Base-by-base conservation (phyloP, 805 yeast genomes). In the Zygosaccharomyces gambellarensis region DNA sequence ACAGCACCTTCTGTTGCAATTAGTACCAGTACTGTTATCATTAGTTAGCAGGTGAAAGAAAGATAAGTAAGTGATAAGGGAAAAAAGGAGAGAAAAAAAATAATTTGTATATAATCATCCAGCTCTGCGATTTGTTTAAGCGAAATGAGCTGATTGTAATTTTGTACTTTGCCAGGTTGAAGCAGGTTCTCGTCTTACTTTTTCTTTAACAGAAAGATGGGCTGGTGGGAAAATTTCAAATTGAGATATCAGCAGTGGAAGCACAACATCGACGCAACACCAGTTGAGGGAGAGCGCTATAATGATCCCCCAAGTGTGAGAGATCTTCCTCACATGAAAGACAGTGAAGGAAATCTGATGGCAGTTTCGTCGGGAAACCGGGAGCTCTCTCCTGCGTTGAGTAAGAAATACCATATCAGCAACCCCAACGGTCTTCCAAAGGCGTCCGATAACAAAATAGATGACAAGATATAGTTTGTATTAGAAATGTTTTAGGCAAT, bases 321-420 rank as follows among this genome's bases (percentile, higher is more conserved):
- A 22, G 63, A 60, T 41, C 44, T 60, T 28, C 64, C 64, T 12
- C 62, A 60, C 53, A 57, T 60, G 53, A 56, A 48, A 12, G 62
- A 60, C 43, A 57, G 57, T 23, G 59, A 56, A 39, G 64, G 64
- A 25, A 49, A 52, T 7, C 46, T 59, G 50, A 52, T 60, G 31
- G 61, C 61, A 11, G 62, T 60, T 39, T 60, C 64, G 7, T 57
- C 61, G n/a, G 64, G 64, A n/a, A 53, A 59, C 28, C 58, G 53
- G 42, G 62, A 57, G 36, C 38, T 60, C 25, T 59, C 63, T 8
- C 64, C 64, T 6, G 61, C 50, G 29, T 30, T 60, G 45, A 56
- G 61, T 38, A 57, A 57, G 40, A 54, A 49, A 45, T 53, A 51
- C 36, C 52, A 54, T 28, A 57, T 60, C 47, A 51, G 52, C 42